These are phyloP conservation scores for Tolypocladium nubicola DNA, from an alignment of 2,329 filamentous ascomycete genomes.

Conservation along the genomic window DNA sequence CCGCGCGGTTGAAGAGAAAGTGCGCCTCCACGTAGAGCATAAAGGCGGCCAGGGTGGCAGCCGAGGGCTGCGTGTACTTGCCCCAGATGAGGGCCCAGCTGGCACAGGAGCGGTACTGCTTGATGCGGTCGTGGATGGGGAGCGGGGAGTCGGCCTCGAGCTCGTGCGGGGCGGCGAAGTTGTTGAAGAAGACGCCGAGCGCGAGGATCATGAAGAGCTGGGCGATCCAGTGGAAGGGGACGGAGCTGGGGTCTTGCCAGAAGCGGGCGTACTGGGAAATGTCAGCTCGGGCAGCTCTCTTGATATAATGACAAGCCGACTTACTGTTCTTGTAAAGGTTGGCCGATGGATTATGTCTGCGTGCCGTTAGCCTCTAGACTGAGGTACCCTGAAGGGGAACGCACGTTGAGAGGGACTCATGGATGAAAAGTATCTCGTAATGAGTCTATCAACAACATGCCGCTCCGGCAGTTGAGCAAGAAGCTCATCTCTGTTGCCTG, in stretches of 20 bases:
- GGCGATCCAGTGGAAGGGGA: constrained; percentile 36
- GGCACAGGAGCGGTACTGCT: constrained; percentile 35
- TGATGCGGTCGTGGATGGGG: constrained; percentile 33
- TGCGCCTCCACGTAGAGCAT: constrained; percentile 42
- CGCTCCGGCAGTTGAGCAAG: constrained; percentile 36
- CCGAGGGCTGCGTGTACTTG: constrained; percentile 38
- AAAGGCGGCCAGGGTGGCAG: constrained; percentile 38
- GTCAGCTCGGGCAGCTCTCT: neutral
- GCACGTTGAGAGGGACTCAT: constrained; percentile 41
- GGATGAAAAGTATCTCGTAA: constrained; percentile 43
- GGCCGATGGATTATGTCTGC: constrained; percentile 43
- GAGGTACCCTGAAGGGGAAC: constrained; percentile 5
- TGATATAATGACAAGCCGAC: constrained; percentile 3
- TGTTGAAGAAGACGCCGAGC: constrained; percentile 33
- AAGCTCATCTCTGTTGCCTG: constrained; percentile 33
- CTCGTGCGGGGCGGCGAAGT: constrained; percentile 32
- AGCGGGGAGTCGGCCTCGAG: constrained; percentile 27
- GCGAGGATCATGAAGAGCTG: constrained; percentile 37
- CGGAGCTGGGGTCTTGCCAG: constrained; percentile 29
- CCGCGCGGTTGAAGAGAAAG: constrained; percentile 38
- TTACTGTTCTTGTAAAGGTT: constrained; percentile 34
- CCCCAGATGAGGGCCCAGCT: constrained; percentile 40
- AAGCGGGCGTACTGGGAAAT: constrained; percentile 35
- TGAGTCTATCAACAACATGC: constrained; percentile 35
- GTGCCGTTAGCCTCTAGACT: constrained; percentile 2